Evolutionary conservation across 1,139 yeast genomes (phyloP), one percentile per base, ranked within the genome.

Genomic region (Citeromyces hawaiiensis): DNA sequence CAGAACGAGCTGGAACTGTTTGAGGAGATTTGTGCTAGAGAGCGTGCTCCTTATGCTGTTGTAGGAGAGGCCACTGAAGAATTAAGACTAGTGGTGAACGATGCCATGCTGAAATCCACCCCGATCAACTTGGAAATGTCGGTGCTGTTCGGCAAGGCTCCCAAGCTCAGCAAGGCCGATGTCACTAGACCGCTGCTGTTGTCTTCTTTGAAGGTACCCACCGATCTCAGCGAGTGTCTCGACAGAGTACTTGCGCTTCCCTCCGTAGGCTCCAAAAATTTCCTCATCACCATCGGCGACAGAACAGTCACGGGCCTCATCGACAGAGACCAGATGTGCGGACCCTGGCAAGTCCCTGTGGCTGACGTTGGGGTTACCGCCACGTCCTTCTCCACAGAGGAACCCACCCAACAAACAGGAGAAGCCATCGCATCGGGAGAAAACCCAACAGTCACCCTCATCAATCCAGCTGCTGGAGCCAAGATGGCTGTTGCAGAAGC

Each of bases 341-440:
- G 99, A 36, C 98, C 98, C 54, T 93, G 98, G 97, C 99, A 93
- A 68, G 88, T 83, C 4, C 98, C 99, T 36, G 98, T 93, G 18
- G 93, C 98, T n/a, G 97, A 93, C 59, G 96, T 87, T 43, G 98
- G 96, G 60, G 96, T 91, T 41, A 88, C 98, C 15, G 81, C 85
- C 44, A 81, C 97, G 0, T 83, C 96, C 2, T 70, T 86, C 41
- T 96, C 94, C 50, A 82, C 77, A 40, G 66, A 70, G 6, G 36
- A 34, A 10, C 19, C 36, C 15, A 62, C 83, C 40, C 61, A 80
- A 45, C 51, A 64, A 9, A 81, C 94, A 18, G 99, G 99, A 68
- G 98, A 93, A 64, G 96, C 98, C 9, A 66, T 93, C 66, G 93
- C 97, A 2, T 81, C 87, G 85, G 99, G 99, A 49, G 99, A 93